Conservation (phyloP, 2,329 filamentous ascomycete species). For the Penicillium sp. region DNA sequence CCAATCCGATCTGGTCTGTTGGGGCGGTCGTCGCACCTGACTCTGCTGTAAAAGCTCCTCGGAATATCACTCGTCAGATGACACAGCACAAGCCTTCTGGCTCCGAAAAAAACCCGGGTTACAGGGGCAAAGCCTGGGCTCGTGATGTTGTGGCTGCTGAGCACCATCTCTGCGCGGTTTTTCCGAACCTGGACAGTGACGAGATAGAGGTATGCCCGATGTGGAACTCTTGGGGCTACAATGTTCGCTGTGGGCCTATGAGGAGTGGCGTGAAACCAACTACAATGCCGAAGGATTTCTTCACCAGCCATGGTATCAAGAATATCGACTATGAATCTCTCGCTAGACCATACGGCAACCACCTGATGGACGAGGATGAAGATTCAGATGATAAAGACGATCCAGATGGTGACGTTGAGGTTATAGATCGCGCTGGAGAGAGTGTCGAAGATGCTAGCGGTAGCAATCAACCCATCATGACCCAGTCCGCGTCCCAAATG, state of each 20-base stretch:
- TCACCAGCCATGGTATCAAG: background rate
- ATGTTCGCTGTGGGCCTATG: background rate
- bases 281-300: background rate
- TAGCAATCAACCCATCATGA: background rate
- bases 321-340: background rate
- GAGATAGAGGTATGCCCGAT: background rate
- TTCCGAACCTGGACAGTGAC: background rate
- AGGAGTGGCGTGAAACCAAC: background rate
- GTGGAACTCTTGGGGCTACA: background rate
- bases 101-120: background rate
- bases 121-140: background rate
- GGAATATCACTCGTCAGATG: constrained; percentile 9
- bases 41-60: constrained; percentile 7
- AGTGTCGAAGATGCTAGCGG: background rate
- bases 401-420: background rate
- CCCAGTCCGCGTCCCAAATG: background rate
- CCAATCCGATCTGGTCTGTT: constrained; percentile 11
- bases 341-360: background rate
- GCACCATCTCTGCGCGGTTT: background rate
- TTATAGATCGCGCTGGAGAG: background rate
- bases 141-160: background rate
- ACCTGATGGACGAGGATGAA: background rate
- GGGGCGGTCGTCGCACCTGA: constrained; percentile 14
- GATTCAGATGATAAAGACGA: background rate
- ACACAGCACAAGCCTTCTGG: background rate